Evolutionary conservation across 2,329 filamentous ascomycete genomes (phyloP), one percentile per base, ranked within the genome.

Genomic region (Aspergillus bombycis): DNA sequence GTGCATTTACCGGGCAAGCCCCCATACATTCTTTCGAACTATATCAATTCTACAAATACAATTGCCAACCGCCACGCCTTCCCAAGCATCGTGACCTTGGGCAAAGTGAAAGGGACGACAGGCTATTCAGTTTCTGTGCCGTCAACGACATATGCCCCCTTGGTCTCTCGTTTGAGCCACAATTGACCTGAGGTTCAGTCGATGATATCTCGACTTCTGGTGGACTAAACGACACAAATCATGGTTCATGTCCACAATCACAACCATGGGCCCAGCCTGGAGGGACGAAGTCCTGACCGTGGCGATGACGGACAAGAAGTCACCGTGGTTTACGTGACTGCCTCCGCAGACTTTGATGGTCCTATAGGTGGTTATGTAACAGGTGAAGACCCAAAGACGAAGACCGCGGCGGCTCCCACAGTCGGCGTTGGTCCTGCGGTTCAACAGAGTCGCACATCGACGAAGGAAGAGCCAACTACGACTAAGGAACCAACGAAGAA

Each of bases 271-370:
- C 70, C 64, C 61, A 65, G 58, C 60, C 68, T 71, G 60, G 65
- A 73, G 61, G 63, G 56, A 38, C 60, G 69, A 48, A 61, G 56
- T 32, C 60, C 61, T 7, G 65, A 68, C 50, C 61, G 67, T 26
- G 62, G 50, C 12, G 65, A 68, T 46, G 59, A 68, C n/a, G 61
- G 58, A 54, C 43, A 62, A 36, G 55, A 63, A 63, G 62, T 73
- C 16, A 63, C 66, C 14, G 74, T 84, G 46, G 79, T 87, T 48
- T 84, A 86, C 72, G 79, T 85, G 53, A 87, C 85, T 0, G 78
- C 82, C 34, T 69, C 79, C 26, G 78, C 82, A 60, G 86, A 85
- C 45, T 88, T 86, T 67, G 75, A 78, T 19, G 85, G 83, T 30
- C 77, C 78, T 2, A 76, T 85, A 64, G 83, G 77, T 61, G 82